Conservation (phyloP, 768 basidiomycete genomes). For the Kwoniella europaea region DNA sequence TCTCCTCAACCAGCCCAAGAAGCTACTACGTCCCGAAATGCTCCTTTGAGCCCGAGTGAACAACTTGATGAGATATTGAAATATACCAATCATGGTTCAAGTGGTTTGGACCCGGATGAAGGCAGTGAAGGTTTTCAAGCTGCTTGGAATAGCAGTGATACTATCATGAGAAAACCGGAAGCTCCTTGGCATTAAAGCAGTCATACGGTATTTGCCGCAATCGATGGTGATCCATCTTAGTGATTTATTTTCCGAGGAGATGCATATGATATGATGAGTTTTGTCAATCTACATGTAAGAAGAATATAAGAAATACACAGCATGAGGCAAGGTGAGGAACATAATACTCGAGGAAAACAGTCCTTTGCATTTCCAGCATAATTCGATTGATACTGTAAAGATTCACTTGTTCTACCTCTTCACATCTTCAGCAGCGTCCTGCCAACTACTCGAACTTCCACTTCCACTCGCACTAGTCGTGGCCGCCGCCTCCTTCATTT, state of each 20-base stretch:
- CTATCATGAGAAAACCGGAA: too few relatives aligned
- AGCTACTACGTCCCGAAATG: too few relatives aligned
- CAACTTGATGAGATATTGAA: too few relatives aligned
- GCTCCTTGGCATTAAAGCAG: too few relatives aligned
- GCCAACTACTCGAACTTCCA: slow-evolving; percentile 45
- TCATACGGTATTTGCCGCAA: too few relatives aligned
- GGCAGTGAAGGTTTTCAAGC: too few relatives aligned
- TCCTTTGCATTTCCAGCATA: background rate
- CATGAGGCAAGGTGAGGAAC: background rate
- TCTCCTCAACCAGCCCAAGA: too few relatives aligned
- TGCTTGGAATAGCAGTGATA: too few relatives aligned
- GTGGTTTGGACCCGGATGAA: too few relatives aligned
- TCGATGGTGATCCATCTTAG: background rate
- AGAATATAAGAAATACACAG: background rate
- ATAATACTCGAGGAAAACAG: background rate
- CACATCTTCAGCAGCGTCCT: slow-evolving; percentile 52
- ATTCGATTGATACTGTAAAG: background rate
- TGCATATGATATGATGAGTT: slow-evolving; percentile 2
- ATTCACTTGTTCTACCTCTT: background rate
- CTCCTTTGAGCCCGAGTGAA: too few relatives aligned
- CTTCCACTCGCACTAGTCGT: slow-evolving; percentile 26
- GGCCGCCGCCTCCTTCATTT: slow-evolving; percentile 7
- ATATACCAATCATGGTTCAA: too few relatives aligned
- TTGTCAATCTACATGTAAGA: background rate
- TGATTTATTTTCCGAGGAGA: background rate